phyloP scores from a whole-genome alignment of 139 green algal species.

The Auxenochlorella protothecoides region DNA sequence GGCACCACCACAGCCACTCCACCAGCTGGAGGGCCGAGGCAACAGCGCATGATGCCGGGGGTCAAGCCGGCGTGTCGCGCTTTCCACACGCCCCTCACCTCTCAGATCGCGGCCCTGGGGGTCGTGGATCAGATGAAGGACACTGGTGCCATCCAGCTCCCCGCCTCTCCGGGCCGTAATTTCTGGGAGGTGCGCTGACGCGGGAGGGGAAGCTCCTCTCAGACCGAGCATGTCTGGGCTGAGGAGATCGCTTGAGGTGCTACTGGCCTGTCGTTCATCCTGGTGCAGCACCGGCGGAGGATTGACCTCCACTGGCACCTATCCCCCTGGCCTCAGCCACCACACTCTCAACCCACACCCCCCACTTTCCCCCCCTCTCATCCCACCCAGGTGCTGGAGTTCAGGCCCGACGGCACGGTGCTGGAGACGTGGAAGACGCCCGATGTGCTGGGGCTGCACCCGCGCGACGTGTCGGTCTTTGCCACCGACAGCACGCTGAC shows the following conservation, averaged over 20 bases:
- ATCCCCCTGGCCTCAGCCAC: neutral
- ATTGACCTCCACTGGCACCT: neutral
- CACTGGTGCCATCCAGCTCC: slow-evolving; percentile 11
- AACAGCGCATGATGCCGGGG: too few relatives aligned
- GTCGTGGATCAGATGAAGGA: slow-evolving; percentile 28
- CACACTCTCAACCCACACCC: neutral
- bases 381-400: slow-evolving; percentile 29
- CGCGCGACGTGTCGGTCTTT: slow-evolving; percentile 37
- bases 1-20: too few relatives aligned
- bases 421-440: slow-evolving; percentile 36
- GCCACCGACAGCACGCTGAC: slow-evolving; percentile 10
- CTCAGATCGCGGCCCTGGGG: slow-evolving; percentile 4
- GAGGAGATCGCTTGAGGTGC: neutral
- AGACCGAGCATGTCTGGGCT: neutral
- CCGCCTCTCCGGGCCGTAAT: slow-evolving; percentile 1
- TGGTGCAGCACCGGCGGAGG: neutral
- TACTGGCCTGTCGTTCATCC: neutral
- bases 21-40: too few relatives aligned
- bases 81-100: too few relatives aligned
- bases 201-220: neutral
- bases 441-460: slow-evolving; percentile 28
- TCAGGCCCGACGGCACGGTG: slow-evolving; percentile 17
- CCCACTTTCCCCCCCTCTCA: neutral
- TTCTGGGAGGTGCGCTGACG: slow-evolving; percentile 17
- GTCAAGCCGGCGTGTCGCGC: too few relatives aligned